These are phyloP conservation scores for Pseudogymnoascus sp. DNA, from an alignment of 2,329 filamentous ascomycete species.

Conservation along the genomic window DNA sequence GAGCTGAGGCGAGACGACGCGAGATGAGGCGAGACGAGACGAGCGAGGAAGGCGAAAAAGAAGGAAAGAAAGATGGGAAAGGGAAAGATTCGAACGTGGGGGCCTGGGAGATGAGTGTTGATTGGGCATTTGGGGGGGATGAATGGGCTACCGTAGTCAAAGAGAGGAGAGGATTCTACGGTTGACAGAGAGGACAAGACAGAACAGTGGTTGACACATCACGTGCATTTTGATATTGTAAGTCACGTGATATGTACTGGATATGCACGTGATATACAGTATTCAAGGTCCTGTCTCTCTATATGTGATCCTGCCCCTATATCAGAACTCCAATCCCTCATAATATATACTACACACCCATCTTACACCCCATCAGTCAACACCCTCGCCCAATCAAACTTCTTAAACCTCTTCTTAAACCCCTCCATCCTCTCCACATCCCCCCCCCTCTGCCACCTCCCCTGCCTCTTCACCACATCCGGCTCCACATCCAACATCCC, in stretches of 20 bases:
- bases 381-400: conserved; percentile 79
- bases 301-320: too few relatives aligned
- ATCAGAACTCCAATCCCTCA: background rate
- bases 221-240: background rate
- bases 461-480: conserved; percentile 82
- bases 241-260: background rate
- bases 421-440: conserved; percentile 54
- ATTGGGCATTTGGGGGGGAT: background rate
- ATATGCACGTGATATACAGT: background rate
- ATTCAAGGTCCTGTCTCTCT: background rate
- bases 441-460: conserved; percentile 67
- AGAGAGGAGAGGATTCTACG: background rate
- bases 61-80: background rate
- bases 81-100: background rate
- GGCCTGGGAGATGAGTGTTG: background rate
- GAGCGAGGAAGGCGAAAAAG: conserved; percentile 3
- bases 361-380: conserved; percentile 29
- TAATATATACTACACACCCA: background rate
- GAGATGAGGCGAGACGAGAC: background rate
- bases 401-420: conserved; percentile 79
- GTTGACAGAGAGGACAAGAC: background rate
- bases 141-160: background rate
- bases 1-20: conserved; percentile 6
- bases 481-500: conserved; percentile 82
- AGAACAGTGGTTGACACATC: background rate